Conservation (phyloP, 192 early-diverging fungal species). For the Coemansia aciculifera region DNA sequence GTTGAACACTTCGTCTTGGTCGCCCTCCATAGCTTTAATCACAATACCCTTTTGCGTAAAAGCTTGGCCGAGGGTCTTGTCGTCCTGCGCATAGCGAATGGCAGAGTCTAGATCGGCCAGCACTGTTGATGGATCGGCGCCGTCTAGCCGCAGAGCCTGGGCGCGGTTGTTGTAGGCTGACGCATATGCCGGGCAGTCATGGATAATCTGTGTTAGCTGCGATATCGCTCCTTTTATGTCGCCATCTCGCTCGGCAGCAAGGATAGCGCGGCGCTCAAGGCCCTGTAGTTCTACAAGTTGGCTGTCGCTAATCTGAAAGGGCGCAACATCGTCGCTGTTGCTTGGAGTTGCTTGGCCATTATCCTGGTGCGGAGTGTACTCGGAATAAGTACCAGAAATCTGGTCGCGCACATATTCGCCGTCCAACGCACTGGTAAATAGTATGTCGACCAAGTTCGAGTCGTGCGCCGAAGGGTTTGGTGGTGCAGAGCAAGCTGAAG, state of each 20-base stretch:
- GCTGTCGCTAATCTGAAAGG: slow-evolving; percentile 7
- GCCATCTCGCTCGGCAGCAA: slow-evolving; percentile 38
- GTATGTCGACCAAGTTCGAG: slow-evolving; percentile 36
- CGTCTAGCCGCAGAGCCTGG: slow-evolving; percentile 52
- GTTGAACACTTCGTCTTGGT: slow-evolving; percentile 55
- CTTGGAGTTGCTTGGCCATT: not conserved
- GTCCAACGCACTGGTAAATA: slow-evolving; percentile 32
- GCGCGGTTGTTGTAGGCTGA: slow-evolving; percentile 68
- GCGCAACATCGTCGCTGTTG: not conserved
- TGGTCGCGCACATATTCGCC: slow-evolving; percentile 52
- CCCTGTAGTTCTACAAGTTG: slow-evolving; percentile 11
- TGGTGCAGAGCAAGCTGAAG: not conserved
- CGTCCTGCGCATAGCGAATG: slow-evolving; percentile 56
- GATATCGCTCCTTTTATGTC: slow-evolving; percentile 34
- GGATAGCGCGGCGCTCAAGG: slow-evolving; percentile 30
- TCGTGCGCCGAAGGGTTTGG: slow-evolving; percentile 25
- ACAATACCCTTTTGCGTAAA: slow-evolving; percentile 68
- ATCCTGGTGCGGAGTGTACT: slow-evolving; percentile 10
- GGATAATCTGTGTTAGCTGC: slow-evolving; percentile 45
- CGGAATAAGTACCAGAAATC: slow-evolving; percentile 26
- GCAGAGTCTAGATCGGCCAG: slow-evolving; percentile 59
- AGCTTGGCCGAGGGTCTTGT: slow-evolving; percentile 50
- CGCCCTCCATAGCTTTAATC: slow-evolving; percentile 37
- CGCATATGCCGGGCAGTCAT: slow-evolving; percentile 56
- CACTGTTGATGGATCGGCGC: slow-evolving; percentile 23